Base-by-base conservation (phyloP, 2,329 filamentous ascomycete genomes). In the Dendrostoma leiphaemia region DNA sequence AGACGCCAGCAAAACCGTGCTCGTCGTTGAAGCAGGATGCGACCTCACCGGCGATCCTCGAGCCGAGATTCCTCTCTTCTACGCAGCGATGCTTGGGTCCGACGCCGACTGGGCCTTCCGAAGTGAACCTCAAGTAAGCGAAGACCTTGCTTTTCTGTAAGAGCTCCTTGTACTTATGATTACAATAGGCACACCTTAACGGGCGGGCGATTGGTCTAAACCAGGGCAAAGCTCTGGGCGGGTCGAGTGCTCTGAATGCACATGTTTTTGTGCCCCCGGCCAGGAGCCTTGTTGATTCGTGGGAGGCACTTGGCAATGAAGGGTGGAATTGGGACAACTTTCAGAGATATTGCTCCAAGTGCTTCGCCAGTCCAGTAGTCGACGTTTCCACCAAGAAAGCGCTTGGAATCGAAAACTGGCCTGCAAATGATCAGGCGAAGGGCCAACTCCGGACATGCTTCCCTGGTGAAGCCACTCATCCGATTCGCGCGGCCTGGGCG, bases 1-100 rank as follows among this genome's bases (percentile, higher is more conserved):
- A 55, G 64, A 70, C 51, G 60, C 64, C 26, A 40, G 66, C 24
- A 63, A 68, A 61, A 6, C 62, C 6, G 69, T 77, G 15, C 60
- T 73, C 7, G 68, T 75, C 6, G 59, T 75, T n/a, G 71, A 75
- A 54, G 72, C 71, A 19, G 72, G 72, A 12, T 61, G 60, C 9
- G 66, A 72, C 47, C 65, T 64, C 19, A 61, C 61, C 24, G 51
- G 59, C 12, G 70, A 74, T 47, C 69, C 69, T 3, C 54, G 67
- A 8, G 48, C 28, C 9, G 53, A 56, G 28, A 56, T 41, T 7
- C 53, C 53, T 2, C 35, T 53, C 12, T 48, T 56, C n/a, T 53
- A 44, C 21, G 34, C 53, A 4, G 44, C 53, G 2, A 24, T 48
- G 8, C 44, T 56, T 12, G 53, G 44, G 1, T 48, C 53, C 4